Conservation (phyloP, 2,329 filamentous ascomycete genomes). For the Fusarium verticillioides region DNA sequence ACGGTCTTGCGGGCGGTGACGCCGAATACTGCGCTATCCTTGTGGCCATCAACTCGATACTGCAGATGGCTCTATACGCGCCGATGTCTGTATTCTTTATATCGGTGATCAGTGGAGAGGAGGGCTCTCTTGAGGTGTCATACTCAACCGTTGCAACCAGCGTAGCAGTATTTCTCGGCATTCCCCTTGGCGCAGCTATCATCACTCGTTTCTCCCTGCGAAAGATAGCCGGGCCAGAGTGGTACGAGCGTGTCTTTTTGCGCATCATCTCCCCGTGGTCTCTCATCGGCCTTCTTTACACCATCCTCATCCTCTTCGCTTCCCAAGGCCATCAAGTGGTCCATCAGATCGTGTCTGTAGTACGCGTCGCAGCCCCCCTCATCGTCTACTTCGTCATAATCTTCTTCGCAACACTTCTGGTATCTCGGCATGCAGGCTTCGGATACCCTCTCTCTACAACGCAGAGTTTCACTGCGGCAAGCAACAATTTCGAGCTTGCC, state of each 20-base stretch:
- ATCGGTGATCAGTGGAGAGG: conserved; percentile 68
- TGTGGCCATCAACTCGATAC: conserved; percentile 78
- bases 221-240: conserved; percentile 61
- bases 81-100: conserved; percentile 77
- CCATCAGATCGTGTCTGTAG: conserved; percentile 83
- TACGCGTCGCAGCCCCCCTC: conserved; percentile 83
- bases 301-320: conserved; percentile 86
- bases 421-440: conserved; percentile 75
- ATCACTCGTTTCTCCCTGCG: conserved; percentile 76
- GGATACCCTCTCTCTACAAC: conserved; percentile 77
- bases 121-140: conserved; percentile 51
- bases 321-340: conserved; percentile 82
- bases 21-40: conserved; percentile 85
- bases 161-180: conserved; percentile 86
- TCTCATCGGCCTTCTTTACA: conserved; percentile 85
- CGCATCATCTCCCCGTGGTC: conserved; percentile 77
- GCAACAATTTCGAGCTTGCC: conserved; percentile 93
- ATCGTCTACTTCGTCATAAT: conserved; percentile 83
- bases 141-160: conserved; percentile 80
- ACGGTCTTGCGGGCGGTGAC: conserved; percentile 74
- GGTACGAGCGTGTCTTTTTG: conserved; percentile 78
- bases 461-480: conserved; percentile 89
- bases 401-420: conserved; percentile 75
- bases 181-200: conserved; percentile 82
- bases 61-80: conserved; percentile 80